These are phyloP conservation scores for Eucalyptus tenuipes DNA, from an alignment of 345 rosid genomes.

Conservation along the genomic window DNA sequence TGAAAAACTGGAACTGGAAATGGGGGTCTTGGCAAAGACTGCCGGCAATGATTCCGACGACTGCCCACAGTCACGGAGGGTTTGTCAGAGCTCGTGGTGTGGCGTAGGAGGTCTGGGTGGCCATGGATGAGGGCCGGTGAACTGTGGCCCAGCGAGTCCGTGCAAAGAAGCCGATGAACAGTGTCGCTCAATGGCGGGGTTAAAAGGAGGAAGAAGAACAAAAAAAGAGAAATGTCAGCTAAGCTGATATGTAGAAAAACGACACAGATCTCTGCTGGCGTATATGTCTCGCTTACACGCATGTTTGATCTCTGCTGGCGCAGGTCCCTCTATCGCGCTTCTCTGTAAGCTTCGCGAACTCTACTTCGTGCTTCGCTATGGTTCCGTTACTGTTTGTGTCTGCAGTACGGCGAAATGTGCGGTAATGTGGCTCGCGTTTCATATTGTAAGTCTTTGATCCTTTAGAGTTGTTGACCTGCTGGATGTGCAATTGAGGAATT, in stretches of 20 bases:
- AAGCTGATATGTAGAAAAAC: not conserved
- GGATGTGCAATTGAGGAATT: not conserved
- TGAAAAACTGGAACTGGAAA: no score
- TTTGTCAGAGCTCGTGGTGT: no score
- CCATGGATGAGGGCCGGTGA: no score
- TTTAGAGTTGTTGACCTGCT: not conserved
- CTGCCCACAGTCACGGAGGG: no score
- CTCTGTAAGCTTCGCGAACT: conserved; percentile 36
- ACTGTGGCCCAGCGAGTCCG: no score
- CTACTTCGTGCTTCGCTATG: not conserved
- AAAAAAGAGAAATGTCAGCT: no score
- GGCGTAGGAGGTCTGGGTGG: no score
- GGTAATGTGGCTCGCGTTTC: not conserved
- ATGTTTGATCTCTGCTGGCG: conserved; percentile 77
- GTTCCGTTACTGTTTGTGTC: not conserved
- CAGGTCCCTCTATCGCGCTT: conserved; percentile 82
- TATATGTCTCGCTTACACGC: conserved; percentile 5
- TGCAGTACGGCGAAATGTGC: not conserved
- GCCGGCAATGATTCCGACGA: no score
- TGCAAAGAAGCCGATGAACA: no score
- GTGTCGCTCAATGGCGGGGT: no score
- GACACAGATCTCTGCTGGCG: not conserved
- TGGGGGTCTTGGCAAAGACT: no score
- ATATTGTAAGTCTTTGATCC: not conserved
- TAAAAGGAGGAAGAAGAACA: no score